Evolutionary conservation across 345 rosid species (phyloP).

Genomic region (Linum trigynum): DNA sequence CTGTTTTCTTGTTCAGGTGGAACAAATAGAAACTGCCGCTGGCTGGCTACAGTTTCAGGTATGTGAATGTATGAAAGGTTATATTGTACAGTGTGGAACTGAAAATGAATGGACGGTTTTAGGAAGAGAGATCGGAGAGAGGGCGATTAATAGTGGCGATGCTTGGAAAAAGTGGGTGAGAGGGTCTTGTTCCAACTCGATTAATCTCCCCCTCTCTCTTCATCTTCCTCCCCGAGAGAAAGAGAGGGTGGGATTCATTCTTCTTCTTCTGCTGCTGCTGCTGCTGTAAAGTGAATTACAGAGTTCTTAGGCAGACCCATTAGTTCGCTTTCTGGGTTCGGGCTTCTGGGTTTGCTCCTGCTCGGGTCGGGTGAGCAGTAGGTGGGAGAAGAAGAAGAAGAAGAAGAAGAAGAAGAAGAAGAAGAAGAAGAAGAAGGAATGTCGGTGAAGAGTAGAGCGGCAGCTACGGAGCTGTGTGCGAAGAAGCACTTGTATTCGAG

Average conservation of each 20-base stretch:
- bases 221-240: slow-evolving; percentile 1
- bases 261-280: neutral
- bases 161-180: slow-evolving; percentile 7
- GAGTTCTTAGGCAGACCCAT: too few species aligned
- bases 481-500: slow-evolving; percentile 35
- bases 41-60: too few species aligned
- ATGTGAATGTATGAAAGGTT: too few species aligned
- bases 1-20: too few species aligned
- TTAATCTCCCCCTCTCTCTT: slow-evolving; percentile 5
- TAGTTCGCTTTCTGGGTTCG: too few species aligned
- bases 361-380: too few species aligned
- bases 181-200: slow-evolving; percentile 1
- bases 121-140: too few species aligned
- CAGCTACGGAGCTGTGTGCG: slow-evolving; percentile 22
- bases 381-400: too few species aligned
- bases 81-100: too few species aligned
- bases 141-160: too few species aligned
- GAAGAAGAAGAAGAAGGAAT: slow-evolving; percentile 18
- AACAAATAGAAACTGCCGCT: too few species aligned
- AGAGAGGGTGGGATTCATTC: slow-evolving; percentile 1
- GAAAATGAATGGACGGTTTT: slow-evolving; percentile 1
- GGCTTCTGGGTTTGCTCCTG: too few species aligned
- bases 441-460: slow-evolving; percentile 56
- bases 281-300: neutral
- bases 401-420: neutral